Base-by-base conservation (phyloP, 495 filamentous ascomycete genomes). In the Penicillium cataractarum region DNA sequence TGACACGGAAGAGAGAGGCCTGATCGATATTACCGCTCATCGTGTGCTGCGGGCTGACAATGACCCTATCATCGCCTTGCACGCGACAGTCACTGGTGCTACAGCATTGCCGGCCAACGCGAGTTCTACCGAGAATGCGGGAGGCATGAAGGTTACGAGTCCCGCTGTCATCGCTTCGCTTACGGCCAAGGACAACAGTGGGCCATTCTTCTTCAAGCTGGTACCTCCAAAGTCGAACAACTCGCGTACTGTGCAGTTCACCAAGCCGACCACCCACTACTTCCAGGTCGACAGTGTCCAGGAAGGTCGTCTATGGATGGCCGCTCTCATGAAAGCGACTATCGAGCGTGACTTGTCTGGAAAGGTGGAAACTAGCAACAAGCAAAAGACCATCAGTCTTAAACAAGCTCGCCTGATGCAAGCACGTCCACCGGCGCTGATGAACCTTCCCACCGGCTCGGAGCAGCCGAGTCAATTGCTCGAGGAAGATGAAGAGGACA, bases 1-100 rank as follows among this genome's bases (percentile, higher is more conserved):
- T 57, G 96, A 99, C 71, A 88, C 86, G 4, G 87, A 95, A 78
- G 96, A 99, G 74, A 89, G 93, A 65, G 96, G 96, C 4, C 79
- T 99, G 22, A 99, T 99, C 72, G 96, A 99, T 64, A 98, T 99
- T 56, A 96, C 93, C 0, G 92, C 90, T 66, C 96, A 99, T 75
- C 91, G 93, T 27, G 96, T 99, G 22, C 86, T 98, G 0, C 92
- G 94, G 3, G 94, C 94, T n/a, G 91, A 97, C 61, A 91, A 92
- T 62, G 96, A 99, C 68, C 86, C 88, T 6, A 83, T 99, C 24
- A 92, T 95, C 35, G 87, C 92, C 9, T 78, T 99, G 39, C 95
- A 98, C 67, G 96, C 96, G 2, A 91, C 92, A 6, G 81, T 98
- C 59, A 98, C 95, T 2, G 92, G 93, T 13, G 91, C 91, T 32